phyloP scores from a whole-genome alignment of 2,329 filamentous ascomycete species.

The Stemphylium lycopersici region DNA sequence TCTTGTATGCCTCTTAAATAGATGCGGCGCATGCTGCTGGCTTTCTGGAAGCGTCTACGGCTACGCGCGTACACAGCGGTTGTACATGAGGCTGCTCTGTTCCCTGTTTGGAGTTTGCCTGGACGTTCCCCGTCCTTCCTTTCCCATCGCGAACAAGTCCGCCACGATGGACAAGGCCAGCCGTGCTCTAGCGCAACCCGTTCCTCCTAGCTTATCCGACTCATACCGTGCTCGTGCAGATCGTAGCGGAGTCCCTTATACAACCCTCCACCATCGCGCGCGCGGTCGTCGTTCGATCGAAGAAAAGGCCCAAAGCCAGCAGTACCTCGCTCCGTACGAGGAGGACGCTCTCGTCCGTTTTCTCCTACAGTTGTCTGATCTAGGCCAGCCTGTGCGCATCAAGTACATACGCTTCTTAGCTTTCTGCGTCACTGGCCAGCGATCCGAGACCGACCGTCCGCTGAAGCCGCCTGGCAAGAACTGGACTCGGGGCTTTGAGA shows the following conservation, averaged over 20 bases:
- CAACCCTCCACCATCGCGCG: slow-evolving; percentile 2
- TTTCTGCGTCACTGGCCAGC: too few relatives aligned
- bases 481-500: too few relatives aligned
- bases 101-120: not conserved
- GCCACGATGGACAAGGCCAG: slow-evolving; percentile 2
- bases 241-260: not conserved
- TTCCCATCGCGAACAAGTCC: not conserved
- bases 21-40: not conserved
- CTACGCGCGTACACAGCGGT: too few relatives aligned
- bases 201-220: not conserved
- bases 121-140: not conserved
- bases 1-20: not conserved
- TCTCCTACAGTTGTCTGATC: slow-evolving; percentile 20
- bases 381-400: not conserved
- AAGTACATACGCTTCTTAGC: too few relatives aligned
- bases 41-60: not conserved
- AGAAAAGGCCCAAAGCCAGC: slow-evolving; percentile 28
- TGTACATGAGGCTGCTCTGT: not conserved
- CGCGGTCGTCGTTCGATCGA: slow-evolving; percentile 4
- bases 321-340: slow-evolving; percentile 19
- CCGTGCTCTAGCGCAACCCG: slow-evolving; percentile 1
- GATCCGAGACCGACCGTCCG: too few relatives aligned
- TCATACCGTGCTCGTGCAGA: slow-evolving; percentile 7
- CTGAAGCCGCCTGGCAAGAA: too few relatives aligned
- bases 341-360: slow-evolving; percentile 33